These are phyloP conservation scores for Alternaria dauci DNA, from an alignment of 2,329 filamentous ascomycete genomes.

Conservation along the genomic window DNA sequence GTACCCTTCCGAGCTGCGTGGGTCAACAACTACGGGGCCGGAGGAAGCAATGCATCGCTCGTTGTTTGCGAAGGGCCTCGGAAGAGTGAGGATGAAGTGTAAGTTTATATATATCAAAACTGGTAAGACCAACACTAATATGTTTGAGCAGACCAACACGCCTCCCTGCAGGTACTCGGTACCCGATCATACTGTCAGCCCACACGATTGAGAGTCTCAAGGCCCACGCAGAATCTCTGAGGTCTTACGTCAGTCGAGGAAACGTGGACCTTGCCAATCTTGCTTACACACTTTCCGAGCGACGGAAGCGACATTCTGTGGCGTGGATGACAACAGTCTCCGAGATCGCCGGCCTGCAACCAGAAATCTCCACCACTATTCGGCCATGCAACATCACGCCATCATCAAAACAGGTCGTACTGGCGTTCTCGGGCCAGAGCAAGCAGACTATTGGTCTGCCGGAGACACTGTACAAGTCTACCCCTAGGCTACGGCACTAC, in stretches of 20 bases:
- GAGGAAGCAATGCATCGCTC: slow-evolving; percentile 11
- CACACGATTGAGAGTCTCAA: slow-evolving; percentile 10
- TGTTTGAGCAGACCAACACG: neutral
- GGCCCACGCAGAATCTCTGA: slow-evolving; percentile 1
- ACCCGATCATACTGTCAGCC: slow-evolving; percentile 11
- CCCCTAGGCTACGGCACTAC: slow-evolving; percentile 11
- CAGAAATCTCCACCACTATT: slow-evolving; percentile 4
- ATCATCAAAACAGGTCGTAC: slow-evolving; percentile 5
- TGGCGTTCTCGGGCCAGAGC: slow-evolving; percentile 14
- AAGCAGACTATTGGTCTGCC: slow-evolving; percentile 11
- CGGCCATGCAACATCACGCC: neutral
- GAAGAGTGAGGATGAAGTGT: neutral
- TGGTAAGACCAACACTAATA: neutral
- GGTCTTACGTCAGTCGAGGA: neutral
- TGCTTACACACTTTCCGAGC: slow-evolving; percentile 13
- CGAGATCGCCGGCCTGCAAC: slow-evolving; percentile 1
- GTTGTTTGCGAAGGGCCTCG: slow-evolving; percentile 14
- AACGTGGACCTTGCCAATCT: slow-evolving; percentile 5
- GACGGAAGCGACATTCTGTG: slow-evolving; percentile 12
- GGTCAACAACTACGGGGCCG: slow-evolving; percentile 10
- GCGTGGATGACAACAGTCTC: slow-evolving; percentile 11
- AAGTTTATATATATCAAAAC: neutral
- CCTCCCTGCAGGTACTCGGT: neutral
- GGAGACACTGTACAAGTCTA: slow-evolving; percentile 5
- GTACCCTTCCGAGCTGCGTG: slow-evolving; percentile 9